A percentile compares a stretch with the other conserved stretches of the same genome.
Evolutionary conservation across 1,284 basidiomycete species (phyloP).

Genomic region (Cryptococcus sp.): DNA sequence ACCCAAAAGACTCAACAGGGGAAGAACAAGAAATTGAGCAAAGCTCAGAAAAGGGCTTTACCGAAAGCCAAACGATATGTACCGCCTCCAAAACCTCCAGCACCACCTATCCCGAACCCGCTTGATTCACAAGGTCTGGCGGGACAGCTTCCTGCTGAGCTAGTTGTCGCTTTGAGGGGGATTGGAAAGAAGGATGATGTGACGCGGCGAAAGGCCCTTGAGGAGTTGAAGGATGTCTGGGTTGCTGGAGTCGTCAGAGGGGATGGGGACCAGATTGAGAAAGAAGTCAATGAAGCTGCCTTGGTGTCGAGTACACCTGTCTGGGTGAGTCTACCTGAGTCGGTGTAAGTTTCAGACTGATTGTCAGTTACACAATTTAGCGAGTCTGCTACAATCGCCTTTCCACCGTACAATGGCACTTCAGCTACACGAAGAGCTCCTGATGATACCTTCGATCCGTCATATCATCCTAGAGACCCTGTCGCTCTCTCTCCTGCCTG

Average conservation of each 20-base stretch:
- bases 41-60: constrained; percentile 44
- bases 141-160: constrained; percentile 69
- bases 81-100: constrained; percentile 81
- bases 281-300: constrained; percentile 40
- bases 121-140: constrained; percentile 82
- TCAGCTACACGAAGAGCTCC: constrained; percentile 64
- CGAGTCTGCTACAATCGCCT: constrained; percentile 73
- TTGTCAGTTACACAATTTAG: constrained; percentile 75
- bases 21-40: constrained; percentile 37
- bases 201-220: constrained; percentile 80
- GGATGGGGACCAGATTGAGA: constrained; percentile 52
- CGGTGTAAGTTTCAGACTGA: constrained; percentile 13
- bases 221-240: constrained; percentile 73
- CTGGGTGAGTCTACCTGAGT: constrained; percentile 63
- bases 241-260: constrained; percentile 51
- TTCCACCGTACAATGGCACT: constrained; percentile 71
- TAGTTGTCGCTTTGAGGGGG: constrained; percentile 75
- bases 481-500: constrained; percentile 38
- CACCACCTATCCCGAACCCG: constrained; percentile 79
- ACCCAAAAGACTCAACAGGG: constrained; percentile 20
- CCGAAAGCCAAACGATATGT: constrained; percentile 71
- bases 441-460: constrained; percentile 57
- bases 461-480: constrained; percentile 60
- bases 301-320: constrained; percentile 61
- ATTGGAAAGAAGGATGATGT: constrained; percentile 88